Evolutionary conservation across 768 basidiomycete genomes (phyloP), one percentile per base, ranked within the genome.

Genomic region (Leccinum obscurum): DNA sequence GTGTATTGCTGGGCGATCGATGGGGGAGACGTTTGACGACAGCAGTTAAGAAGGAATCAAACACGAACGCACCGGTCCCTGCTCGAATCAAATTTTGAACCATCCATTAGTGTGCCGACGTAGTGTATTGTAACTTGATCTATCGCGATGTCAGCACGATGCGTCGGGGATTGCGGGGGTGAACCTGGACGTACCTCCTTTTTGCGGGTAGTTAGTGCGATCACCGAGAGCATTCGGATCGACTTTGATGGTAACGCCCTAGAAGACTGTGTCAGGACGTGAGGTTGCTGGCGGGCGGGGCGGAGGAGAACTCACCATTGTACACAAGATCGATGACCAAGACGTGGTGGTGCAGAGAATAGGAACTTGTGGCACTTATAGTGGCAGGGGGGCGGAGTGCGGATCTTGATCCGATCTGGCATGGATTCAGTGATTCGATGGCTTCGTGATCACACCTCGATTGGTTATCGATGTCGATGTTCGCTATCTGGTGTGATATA

Each of bases 101-200:
- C 90, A 68, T 89, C 77, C 3, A 63, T 15, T 15, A 93, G 81
- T 22, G 82, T 91, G 24, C 91, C 93, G 49, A 87, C 81, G 67
- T 94, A 95, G 75, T 94, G 90, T 58, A 95, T 92, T 6, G 61
- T 76, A 37, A 93, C 90, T 30, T 22, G 81, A 78, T 92, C 89
- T 90, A 66, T 24, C 54, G 64, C 57, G 67, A 72, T 70, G 56
- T 64, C 51, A 65, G 68, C 30, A 61, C 51, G 70, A 69, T 74
- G 44, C 56, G 56, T 32, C 55, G 53, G 53, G 34, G 41, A 61
- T 35, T 55, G 54, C 7, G 52, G 28, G 60, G 37, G 64, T 56
- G 54, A 61, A 60, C 60, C 61, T 52, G 48, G 10, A 80, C 88
- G 56, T 67, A 90, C 92, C 90, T 62, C 90, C 88, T 63, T 65